phyloP scores from a whole-genome alignment of 2,329 filamentous ascomycete genomes.

The Leptographium flavum region DNA sequence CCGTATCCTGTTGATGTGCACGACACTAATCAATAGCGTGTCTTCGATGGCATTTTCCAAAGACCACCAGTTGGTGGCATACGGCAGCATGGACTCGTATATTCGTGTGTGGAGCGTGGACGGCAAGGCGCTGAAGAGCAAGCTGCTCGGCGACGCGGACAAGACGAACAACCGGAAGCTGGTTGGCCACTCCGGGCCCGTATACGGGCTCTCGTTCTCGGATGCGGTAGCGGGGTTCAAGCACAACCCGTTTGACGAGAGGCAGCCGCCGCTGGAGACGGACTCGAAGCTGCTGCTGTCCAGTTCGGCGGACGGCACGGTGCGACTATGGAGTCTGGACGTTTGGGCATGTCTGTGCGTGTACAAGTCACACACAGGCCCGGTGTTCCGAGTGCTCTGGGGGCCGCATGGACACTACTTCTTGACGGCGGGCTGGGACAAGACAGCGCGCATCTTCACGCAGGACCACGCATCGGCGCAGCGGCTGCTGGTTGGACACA shows the following conservation, averaged over 20 bases:
- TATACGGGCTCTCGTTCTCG: constrained; percentile 84
- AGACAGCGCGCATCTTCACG: constrained; percentile 79
- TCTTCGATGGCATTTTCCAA: constrained; percentile 94
- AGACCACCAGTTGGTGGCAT: constrained; percentile 74
- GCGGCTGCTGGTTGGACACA: constrained; percentile 80
- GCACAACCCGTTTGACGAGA: constrained; percentile 35
- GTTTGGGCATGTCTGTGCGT: constrained; percentile 85
- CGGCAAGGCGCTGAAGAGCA: constrained; percentile 63
- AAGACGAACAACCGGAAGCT: constrained; percentile 54
- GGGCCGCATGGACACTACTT: constrained; percentile 95
- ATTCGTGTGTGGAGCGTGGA: constrained; percentile 90
- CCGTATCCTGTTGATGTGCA: constrained; percentile 10
- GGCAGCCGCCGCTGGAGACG: constrained; percentile 31
- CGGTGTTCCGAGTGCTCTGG: constrained; percentile 80
- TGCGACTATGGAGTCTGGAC: constrained; percentile 87
- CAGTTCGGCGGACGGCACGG: constrained; percentile 70
- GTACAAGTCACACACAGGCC: constrained; percentile 85
- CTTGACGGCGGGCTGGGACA: constrained; percentile 72
- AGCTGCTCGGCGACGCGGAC: constrained; percentile 43
- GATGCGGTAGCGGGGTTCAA: constrained; percentile 44
- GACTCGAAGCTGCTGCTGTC: constrained; percentile 69
- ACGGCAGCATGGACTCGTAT: constrained; percentile 85
- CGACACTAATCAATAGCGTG: constrained; percentile 41
- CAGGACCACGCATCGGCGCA: constrained; percentile 86
- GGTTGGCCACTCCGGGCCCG: constrained; percentile 78